These are phyloP conservation scores for Canavalia ensiformis DNA, from an alignment of 306 rosid species.

Conservation along the genomic window DNA sequence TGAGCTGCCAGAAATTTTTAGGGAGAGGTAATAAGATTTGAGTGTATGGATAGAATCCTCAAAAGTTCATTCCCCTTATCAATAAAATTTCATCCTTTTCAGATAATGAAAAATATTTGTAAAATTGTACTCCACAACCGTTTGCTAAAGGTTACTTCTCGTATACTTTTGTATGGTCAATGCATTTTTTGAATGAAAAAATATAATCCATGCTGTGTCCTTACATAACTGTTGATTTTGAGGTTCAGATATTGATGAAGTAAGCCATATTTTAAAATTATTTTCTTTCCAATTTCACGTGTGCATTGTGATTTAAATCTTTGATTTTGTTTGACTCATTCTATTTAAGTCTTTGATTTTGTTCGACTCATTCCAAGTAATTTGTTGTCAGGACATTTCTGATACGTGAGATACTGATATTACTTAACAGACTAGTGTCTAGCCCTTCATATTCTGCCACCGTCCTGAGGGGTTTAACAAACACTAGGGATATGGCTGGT, in stretches of 20 bases:
- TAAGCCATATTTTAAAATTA: background rate
- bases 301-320: constrained; percentile 18
- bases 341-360: constrained; percentile 18
- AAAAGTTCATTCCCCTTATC: constrained; percentile 3
- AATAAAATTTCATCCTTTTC: background rate
- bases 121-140: background rate
- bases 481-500: constrained; percentile 76
- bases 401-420: constrained; percentile 83
- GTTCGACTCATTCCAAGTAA: constrained; percentile 25
- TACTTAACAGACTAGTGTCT: constrained; percentile 86
- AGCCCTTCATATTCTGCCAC: constrained; percentile 68
- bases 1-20: constrained; percentile 56
- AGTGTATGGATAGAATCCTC: constrained; percentile 1
- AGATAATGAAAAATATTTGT: background rate
- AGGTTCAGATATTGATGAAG: constrained; percentile 13
- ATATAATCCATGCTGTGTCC: background rate
- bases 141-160: background rate
- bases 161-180: background rate
- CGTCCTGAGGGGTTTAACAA: constrained; percentile 61
- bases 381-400: constrained; percentile 76
- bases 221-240: constrained; percentile 1
- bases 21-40: constrained; percentile 74
- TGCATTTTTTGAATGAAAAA: constrained; percentile 15
- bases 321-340: constrained; percentile 33
- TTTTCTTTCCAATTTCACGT: constrained; percentile 13